Conservation (phyloP, 495 filamentous ascomycete genomes). For the Hypoxylon fuscum region DNA sequence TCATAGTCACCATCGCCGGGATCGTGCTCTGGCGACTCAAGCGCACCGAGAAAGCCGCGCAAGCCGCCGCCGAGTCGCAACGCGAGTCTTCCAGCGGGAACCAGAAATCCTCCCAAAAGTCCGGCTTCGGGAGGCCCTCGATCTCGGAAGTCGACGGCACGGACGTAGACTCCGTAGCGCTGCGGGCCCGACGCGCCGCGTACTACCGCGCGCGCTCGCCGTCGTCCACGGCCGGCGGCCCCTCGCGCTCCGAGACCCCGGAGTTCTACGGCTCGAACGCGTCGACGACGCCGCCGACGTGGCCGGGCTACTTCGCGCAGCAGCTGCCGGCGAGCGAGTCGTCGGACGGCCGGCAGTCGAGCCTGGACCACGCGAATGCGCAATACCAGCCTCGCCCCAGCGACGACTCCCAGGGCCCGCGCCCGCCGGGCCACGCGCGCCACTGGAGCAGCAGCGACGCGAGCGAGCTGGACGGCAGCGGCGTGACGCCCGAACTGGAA, state of each 20-base stretch:
- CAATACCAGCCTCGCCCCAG: constrained; percentile 44
- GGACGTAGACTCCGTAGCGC: constrained; percentile 20
- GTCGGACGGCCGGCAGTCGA: constrained; percentile 43
- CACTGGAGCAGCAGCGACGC: constrained; percentile 51
- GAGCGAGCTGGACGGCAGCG: constrained; percentile 52
- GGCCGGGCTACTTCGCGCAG: constrained; percentile 14
- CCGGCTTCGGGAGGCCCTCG: constrained; percentile 28
- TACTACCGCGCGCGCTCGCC: constrained; percentile 25
- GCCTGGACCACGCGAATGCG: constrained; percentile 41
- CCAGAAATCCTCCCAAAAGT: constrained; percentile 36
- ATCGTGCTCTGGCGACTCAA: constrained; percentile 54
- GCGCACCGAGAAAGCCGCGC: constrained; percentile 33
- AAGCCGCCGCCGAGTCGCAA: constrained; percentile 43
- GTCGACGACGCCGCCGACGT: constrained; percentile 31
- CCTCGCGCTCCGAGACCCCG: constrained; percentile 37
- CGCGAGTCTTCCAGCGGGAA: constrained; percentile 43
- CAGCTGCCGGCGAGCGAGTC: constrained; percentile 14
- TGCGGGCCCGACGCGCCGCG: constrained; percentile 12
- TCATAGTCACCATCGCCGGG: constrained; percentile 47
- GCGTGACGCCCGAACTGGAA: constrained; percentile 45
- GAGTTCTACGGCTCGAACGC: constrained; percentile 31
- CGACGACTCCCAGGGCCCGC: constrained; percentile 41
- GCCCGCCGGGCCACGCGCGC: constrained; percentile 43
- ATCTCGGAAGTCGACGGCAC: constrained; percentile 41
- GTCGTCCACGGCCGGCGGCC: constrained; percentile 22